A percentile compares a stretch with the other conserved stretches of the same genome.
Evolutionary conservation across 2,329 filamentous ascomycete genomes (phyloP).

Genomic region (Trichoderma koningiopsis): DNA sequence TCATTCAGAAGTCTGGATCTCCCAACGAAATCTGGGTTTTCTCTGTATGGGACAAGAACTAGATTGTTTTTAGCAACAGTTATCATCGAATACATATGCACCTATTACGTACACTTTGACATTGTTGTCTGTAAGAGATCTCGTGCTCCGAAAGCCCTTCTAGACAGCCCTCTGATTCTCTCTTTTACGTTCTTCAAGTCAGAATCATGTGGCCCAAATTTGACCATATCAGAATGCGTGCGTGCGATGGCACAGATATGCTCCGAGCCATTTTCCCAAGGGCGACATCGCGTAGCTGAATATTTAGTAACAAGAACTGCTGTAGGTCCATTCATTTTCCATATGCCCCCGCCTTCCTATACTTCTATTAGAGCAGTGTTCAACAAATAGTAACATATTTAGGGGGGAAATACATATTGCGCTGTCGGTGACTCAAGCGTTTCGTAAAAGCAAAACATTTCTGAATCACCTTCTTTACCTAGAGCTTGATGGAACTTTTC

Average conservation of each 20-base stretch:
- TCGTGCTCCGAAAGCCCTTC: neutral
- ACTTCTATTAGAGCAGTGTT: too few relatives aligned
- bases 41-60: conserved; percentile 26
- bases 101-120: conserved; percentile 16
- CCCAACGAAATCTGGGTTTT: conserved; percentile 25
- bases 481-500: too few relatives aligned
- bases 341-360: too few relatives aligned
- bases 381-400: too few relatives aligned
- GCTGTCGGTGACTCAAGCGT: conserved; percentile 33
- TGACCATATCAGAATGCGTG: conserved; percentile 33
- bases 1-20: neutral
- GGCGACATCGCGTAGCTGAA: conserved; percentile 33
- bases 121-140: neutral
- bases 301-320: conserved; percentile 31
- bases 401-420: neutral
- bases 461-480: neutral
- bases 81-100: too few relatives aligned
- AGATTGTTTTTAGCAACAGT: conserved; percentile 7
- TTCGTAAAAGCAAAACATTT: conserved; percentile 35
- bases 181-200: neutral
- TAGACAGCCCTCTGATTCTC: conserved; percentile 20
- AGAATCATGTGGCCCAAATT: conserved; percentile 31
- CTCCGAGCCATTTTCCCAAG: conserved; percentile 30
- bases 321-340: conserved; percentile 31
- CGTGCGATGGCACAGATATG: conserved; percentile 31